These are phyloP conservation scores for Euphorbia celastroides DNA, from an alignment of 441 rosid species.

Conservation along the genomic window DNA sequence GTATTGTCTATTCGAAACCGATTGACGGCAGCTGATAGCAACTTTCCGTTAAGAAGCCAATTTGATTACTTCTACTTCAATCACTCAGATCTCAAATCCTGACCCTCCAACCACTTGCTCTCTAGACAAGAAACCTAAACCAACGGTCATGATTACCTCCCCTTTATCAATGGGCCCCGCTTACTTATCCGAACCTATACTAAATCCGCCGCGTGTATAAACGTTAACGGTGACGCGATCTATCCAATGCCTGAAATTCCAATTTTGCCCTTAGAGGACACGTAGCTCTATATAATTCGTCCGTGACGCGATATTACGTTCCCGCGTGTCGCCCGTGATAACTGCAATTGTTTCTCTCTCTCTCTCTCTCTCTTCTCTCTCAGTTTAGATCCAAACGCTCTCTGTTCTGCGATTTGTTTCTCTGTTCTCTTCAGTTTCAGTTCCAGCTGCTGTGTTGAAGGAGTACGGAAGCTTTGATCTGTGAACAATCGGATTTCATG, in stretches of 20 bases:
- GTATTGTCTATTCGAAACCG: neutral
- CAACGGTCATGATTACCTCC: neutral
- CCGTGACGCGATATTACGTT: neutral
- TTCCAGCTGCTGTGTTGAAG: neutral
- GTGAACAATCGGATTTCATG: slow-evolving; percentile 14
- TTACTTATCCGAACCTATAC: neutral
- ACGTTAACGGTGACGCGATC: slow-evolving; percentile 1
- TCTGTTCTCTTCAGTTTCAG: neutral
- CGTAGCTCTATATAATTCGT: slow-evolving; percentile 15
- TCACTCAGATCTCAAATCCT: slow-evolving; percentile 21
- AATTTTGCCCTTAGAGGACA: slow-evolving; percentile 20
- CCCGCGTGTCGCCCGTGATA: slow-evolving; percentile 27
- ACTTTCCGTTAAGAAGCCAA: neutral
- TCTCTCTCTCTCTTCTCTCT: neutral
- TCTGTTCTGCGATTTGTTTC: neutral
- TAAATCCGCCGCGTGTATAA: slow-evolving; percentile 22
- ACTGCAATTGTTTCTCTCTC: slow-evolving; percentile 21
- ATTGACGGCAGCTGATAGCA: neutral
- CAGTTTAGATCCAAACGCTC: slow-evolving; percentile 32
- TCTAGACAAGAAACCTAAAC: slow-evolving; percentile 16
- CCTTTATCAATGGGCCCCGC: slow-evolving; percentile 1
- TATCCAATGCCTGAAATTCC: slow-evolving; percentile 20
- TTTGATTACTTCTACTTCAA: slow-evolving; percentile 4
- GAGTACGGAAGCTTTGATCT: neutral
- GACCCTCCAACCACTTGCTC: slow-evolving; percentile 19